Base-by-base conservation (phyloP, 306 rosid genomes). In the Trifolium repens region DNA sequence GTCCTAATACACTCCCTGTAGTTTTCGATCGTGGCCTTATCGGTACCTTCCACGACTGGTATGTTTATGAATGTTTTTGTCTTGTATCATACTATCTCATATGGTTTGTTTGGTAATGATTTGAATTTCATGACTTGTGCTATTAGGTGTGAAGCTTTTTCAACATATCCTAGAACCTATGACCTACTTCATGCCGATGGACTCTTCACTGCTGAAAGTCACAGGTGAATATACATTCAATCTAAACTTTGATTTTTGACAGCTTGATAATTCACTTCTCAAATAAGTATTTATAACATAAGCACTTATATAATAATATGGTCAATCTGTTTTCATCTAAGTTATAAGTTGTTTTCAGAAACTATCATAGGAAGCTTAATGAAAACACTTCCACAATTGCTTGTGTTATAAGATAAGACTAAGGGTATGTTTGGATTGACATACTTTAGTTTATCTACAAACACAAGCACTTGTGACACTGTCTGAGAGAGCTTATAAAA, bases 151-250 rank as follows among this genome's bases (percentile, higher is more conserved):
- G 99, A 96, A 75, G 96, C 98, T 22, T 96, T 96, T 81, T 96
- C 99, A 11, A 96, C 99, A 6, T 96, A 96, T 79, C 99, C 99
- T 58, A 81, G 99, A 65, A 96, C 99, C 8, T 96, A 96, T 68
- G 99, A 96, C 82, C 93, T 96, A 47, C 96, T 96, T 77, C 97
- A 96, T 85, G 87, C 93, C 55, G 98, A 96, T 83, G 96, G 97
- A 77, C 91, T 89, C 78, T 96, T 96, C 84, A 82, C 92, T 24
- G 89, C 90, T 5, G 99, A 96, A 90, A 88, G 89, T 81, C 97
- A 96, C 74, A 96, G 99, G 99, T 96, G 83, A 67, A 66, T 16
- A 65, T 63, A 24, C 43, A 61, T 44, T 34, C 26, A 62, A 35
- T 64, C 65, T 59, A 8, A 47, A 16, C 49, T 43, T 49, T 1